Percentiles rank a stretch among this genome's conserved stretches.
These are phyloP conservation scores for Kazachstania sp. DNA, from an alignment of 1,139 yeast species.

Conservation along the genomic window DNA sequence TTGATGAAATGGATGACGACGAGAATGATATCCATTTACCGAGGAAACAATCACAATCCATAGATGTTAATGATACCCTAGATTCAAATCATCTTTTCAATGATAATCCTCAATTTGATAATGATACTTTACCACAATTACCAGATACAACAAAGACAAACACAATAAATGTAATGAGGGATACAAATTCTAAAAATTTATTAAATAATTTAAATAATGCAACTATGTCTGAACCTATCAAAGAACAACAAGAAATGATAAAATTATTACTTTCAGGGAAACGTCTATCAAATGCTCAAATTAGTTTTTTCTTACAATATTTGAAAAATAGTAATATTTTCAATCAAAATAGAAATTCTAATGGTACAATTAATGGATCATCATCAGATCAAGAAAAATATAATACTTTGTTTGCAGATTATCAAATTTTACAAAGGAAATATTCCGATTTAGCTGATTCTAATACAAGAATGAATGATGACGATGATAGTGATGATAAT, in stretches of 20 bases:
- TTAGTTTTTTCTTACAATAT: conserved; percentile 45
- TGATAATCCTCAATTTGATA: conserved; percentile 27
- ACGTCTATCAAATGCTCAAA: conserved; percentile 51
- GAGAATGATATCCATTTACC: conserved; percentile 5
- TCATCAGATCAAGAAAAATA: conserved; percentile 1
- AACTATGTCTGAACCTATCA: conserved; percentile 40
- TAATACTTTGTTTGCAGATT: conserved; percentile 1
- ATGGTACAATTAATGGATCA: background rate
- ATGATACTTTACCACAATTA: conserved; percentile 26
- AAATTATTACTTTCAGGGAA: conserved; percentile 51
- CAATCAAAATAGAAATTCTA: conserved; percentile 5
- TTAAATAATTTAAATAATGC: conserved; percentile 18
- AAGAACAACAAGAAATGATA: conserved; percentile 46
- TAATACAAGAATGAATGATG: background rate
- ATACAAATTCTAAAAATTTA: conserved; percentile 10
- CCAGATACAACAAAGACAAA: conserved; percentile 2
- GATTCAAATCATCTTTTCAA: conserved; percentile 23
- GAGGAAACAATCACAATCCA: background rate
- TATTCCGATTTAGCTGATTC: conserved; percentile 2
- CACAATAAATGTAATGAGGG: background rate
- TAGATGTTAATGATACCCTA: conserved; percentile 18
- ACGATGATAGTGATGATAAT: background rate
- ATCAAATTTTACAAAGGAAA: conserved; percentile 3
- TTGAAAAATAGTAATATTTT: conserved; percentile 32
- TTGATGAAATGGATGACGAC: background rate